phyloP scores from a whole-genome alignment of 2,329 filamentous ascomycete genomes.

The Rosellinia necatrix region DNA sequence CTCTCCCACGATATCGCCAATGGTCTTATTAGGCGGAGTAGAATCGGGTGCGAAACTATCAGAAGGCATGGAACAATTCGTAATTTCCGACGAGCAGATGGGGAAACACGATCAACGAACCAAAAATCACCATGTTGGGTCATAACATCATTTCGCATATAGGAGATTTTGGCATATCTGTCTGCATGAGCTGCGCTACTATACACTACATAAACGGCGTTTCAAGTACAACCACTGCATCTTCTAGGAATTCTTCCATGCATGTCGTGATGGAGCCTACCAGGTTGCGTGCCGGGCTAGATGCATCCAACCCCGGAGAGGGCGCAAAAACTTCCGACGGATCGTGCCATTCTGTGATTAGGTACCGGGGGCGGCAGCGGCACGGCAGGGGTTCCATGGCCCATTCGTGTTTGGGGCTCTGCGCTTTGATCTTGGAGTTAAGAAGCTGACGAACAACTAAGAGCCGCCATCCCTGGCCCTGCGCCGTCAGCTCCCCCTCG shows the following conservation, averaged over 20 bases:
- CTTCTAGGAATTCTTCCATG: background rate
- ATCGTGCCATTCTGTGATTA: conserved; percentile 39
- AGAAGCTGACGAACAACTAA: conserved; percentile 5
- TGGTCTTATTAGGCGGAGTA: conserved; percentile 1
- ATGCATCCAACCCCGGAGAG: too few species aligned
- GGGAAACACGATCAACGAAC: too few species aligned
- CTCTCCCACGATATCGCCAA: conserved; percentile 6
- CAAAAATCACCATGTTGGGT: background rate
- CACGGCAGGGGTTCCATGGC: conserved; percentile 32
- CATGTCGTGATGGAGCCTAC: background rate
- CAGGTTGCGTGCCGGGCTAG: too few species aligned
- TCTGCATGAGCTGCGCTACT: background rate
- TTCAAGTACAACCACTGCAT: conserved; percentile 6
- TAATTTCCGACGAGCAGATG: background rate
- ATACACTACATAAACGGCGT: conserved; percentile 2
- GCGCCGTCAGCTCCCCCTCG: conserved; percentile 2
- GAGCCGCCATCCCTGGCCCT: background rate
- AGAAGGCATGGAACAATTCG: conserved; percentile 7
- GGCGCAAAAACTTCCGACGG: conserved; percentile 28
- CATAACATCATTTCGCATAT: background rate
- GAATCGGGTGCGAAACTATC: background rate
- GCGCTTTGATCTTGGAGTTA: conserved; percentile 36
- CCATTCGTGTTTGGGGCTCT: conserved; percentile 37
- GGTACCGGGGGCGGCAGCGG: conserved; percentile 26
- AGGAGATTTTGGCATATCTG: background rate